These are phyloP conservation scores for Plasmodium yoelii DNA, from an alignment of 169 alveolate genomes.

Conservation along the genomic window DNA sequence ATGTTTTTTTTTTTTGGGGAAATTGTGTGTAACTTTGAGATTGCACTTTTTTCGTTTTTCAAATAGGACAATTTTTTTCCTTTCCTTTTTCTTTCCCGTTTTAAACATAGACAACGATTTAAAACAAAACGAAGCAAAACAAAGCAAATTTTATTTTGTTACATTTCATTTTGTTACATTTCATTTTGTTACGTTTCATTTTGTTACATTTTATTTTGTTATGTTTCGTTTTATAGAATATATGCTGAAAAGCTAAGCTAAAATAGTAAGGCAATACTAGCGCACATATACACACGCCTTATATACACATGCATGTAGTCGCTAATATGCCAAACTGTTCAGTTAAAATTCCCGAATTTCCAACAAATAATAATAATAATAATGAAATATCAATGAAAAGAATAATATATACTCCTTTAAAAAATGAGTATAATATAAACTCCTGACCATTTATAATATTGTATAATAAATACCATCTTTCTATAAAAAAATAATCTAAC, in stretches of 20 bases:
- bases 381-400: too few relatives aligned
- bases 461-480: too few relatives aligned
- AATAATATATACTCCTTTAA: too few relatives aligned
- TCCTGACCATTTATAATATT: too few relatives aligned
- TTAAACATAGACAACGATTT: neutral
- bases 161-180: neutral
- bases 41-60: constrained; percentile 21
- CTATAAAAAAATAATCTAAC: too few relatives aligned
- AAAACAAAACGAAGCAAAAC: neutral
- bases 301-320: too few relatives aligned
- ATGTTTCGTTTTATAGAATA: neutral
- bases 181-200: neutral
- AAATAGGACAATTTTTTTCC: constrained; percentile 6
- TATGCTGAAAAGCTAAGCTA: neutral
- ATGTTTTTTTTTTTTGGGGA: constrained; percentile 15
- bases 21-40: constrained; percentile 17
- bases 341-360: too few relatives aligned
- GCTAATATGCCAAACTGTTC: too few relatives aligned
- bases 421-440: too few relatives aligned
- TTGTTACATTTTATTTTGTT: neutral
- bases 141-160: too few relatives aligned
- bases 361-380: too few relatives aligned
- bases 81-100: neutral
- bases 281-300: neutral
- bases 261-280: constrained; percentile 2